Conservation (phyloP, 2,329 filamentous ascomycete species). For the Fusarium domesticum region DNA sequence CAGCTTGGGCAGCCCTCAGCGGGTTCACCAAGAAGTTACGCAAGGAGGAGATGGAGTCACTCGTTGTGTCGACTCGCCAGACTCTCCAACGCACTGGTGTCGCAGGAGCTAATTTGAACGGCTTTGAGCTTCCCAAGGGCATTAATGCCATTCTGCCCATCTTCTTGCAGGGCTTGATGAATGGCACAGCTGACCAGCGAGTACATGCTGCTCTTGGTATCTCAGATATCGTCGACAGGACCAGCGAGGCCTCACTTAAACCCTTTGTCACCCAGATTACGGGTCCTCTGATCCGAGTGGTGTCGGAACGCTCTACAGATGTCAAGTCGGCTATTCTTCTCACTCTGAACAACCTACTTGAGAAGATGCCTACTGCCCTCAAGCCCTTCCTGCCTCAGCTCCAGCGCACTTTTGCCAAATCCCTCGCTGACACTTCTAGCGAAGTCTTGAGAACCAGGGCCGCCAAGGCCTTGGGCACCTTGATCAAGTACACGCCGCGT, state of each 20-base stretch:
- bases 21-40: conserved; percentile 84
- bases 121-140: conserved; percentile 91
- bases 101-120: conserved; percentile 76
- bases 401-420: conserved; percentile 95
- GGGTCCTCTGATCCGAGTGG: conserved; percentile 93
- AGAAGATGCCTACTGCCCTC: conserved; percentile 93
- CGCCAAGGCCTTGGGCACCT: conserved; percentile 87
- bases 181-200: conserved; percentile 87
- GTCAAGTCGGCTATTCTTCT: conserved; percentile 93
- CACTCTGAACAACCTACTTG: conserved; percentile 89
- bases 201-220: conserved; percentile 90
- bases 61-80: conserved; percentile 83
- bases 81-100: conserved; percentile 86
- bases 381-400: conserved; percentile 97
- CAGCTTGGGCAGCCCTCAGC: conserved; percentile 81
- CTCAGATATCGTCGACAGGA: conserved; percentile 92
- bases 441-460: conserved; percentile 83
- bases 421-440: conserved; percentile 87
- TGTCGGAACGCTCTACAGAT: conserved; percentile 92
- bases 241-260: conserved; percentile 81
- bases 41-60: conserved; percentile 97
- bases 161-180: conserved; percentile 96
- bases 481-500: conserved; percentile 93
- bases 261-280: conserved; percentile 98
- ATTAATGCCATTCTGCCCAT: conserved; percentile 96